Conservation (phyloP, 345 rosid species). For the Anacardium occidentale region DNA sequence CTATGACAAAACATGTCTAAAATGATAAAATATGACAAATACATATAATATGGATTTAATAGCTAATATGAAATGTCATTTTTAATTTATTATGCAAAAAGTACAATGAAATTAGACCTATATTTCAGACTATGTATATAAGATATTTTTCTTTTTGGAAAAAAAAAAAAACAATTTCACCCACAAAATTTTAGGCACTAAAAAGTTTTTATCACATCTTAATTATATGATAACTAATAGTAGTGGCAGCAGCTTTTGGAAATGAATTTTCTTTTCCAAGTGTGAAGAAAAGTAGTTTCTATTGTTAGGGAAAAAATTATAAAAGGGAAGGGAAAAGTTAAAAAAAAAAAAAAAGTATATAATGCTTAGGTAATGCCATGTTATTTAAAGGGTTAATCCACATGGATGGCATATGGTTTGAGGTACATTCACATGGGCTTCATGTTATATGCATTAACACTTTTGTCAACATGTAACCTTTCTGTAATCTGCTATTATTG, state of each 20-base stretch:
- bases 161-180: too few species aligned
- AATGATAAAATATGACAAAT: too few species aligned
- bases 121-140: too few species aligned
- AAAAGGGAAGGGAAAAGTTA: background rate
- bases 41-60: too few species aligned
- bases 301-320: background rate
- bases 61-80: too few species aligned
- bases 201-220: too few species aligned
- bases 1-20: too few species aligned
- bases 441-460: conserved; percentile 19
- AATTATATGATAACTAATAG: too few species aligned
- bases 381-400: conserved; percentile 25
- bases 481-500: background rate
- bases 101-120: too few species aligned
- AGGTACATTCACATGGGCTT: conserved; percentile 28
- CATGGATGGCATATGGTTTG: conserved; percentile 31
- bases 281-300: background rate
- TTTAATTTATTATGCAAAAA: too few species aligned
- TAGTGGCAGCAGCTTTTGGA: background rate
- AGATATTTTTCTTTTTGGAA: too few species aligned
- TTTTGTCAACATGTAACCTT: conserved; percentile 16
- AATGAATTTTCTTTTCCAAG: background rate
- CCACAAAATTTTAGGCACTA: too few species aligned
- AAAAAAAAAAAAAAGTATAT: background rate
- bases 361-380: conserved; percentile 25